phyloP scores from a whole-genome alignment of 192 early-diverging fungal genomes.

The Physocladia obscura region DNA sequence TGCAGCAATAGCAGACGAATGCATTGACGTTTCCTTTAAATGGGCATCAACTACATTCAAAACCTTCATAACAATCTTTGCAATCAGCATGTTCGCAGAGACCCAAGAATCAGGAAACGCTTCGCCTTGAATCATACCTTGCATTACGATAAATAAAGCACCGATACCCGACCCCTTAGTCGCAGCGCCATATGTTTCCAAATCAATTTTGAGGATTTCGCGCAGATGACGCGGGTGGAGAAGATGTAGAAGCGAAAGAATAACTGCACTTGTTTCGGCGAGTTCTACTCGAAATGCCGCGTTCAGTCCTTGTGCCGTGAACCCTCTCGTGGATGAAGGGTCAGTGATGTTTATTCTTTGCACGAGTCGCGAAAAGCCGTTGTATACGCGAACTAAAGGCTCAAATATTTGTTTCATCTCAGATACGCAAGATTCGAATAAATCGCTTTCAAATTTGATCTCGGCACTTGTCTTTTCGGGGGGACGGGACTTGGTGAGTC shows the following conservation, averaged over 20 bases:
- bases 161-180: constrained; percentile 1
- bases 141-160: constrained; percentile 25
- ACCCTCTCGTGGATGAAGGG: neutral
- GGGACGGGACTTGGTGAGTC: neutral
- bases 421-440: constrained; percentile 13
- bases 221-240: constrained; percentile 6
- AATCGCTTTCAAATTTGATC: neutral
- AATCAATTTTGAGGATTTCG: neutral
- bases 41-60: constrained; percentile 36
- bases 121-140: constrained; percentile 36
- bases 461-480: neutral
- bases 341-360: neutral
- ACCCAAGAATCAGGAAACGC: constrained; percentile 42
- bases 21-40: constrained; percentile 28
- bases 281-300: constrained; percentile 21
- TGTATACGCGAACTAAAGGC: neutral
- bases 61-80: constrained; percentile 33
- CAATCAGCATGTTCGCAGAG: constrained; percentile 37
- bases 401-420: constrained; percentile 12
- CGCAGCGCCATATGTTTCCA: neutral
- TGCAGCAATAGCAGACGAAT: neutral
- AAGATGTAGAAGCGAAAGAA: constrained; percentile 38
- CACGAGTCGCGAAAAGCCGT: neutral
- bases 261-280: constrained; percentile 32
- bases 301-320: neutral